phyloP scores from a whole-genome alignment of 1,284 basidiomycete genomes.

The Boletus sp. region DNA sequence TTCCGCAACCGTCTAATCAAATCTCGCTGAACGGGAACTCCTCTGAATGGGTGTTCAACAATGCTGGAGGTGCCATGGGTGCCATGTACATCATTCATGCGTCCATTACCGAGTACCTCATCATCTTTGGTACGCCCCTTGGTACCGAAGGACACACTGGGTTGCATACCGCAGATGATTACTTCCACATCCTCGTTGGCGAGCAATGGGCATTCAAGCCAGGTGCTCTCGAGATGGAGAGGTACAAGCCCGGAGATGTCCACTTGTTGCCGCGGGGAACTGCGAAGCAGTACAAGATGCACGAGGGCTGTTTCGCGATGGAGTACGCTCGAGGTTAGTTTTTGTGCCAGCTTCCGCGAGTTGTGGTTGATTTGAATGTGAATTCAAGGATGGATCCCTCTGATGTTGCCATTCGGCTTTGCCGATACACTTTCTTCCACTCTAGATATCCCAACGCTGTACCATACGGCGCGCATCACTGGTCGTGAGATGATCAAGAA shows the following conservation, averaged over 20 bases:
- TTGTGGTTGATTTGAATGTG: not conserved
- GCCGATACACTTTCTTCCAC: conserved; percentile 87
- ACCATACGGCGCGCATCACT: conserved; percentile 75
- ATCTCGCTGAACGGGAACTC: conserved; percentile 61
- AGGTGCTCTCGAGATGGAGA: conserved; percentile 78
- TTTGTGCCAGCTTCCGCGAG: conserved; percentile 19
- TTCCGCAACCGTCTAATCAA: conserved; percentile 42
- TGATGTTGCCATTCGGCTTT: conserved; percentile 91
- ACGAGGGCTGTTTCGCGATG: conserved; percentile 90
- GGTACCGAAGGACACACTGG: conserved; percentile 97
- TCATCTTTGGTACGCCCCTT: conserved; percentile 92
- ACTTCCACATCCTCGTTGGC: conserved; percentile 92
- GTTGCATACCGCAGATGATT: conserved; percentile 93
- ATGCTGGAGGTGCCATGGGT: conserved; percentile 98
- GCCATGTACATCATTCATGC: conserved; percentile 97
- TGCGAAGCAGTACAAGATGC: conserved; percentile 97
- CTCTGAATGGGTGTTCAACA: conserved; percentile 94
- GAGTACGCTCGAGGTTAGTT: conserved; percentile 85
- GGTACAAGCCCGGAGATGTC: conserved; percentile 80
- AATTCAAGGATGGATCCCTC: conserved; percentile 77
- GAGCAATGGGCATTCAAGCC: conserved; percentile 90
- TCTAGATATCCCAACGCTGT: conserved; percentile 82
- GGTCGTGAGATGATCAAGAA: conserved; percentile 82
- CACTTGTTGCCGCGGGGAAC: conserved; percentile 80
- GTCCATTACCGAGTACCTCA: conserved; percentile 89